These are phyloP conservation scores for Suillus sp. DNA, from an alignment of 768 basidiomycete species.

Conservation along the genomic window DNA sequence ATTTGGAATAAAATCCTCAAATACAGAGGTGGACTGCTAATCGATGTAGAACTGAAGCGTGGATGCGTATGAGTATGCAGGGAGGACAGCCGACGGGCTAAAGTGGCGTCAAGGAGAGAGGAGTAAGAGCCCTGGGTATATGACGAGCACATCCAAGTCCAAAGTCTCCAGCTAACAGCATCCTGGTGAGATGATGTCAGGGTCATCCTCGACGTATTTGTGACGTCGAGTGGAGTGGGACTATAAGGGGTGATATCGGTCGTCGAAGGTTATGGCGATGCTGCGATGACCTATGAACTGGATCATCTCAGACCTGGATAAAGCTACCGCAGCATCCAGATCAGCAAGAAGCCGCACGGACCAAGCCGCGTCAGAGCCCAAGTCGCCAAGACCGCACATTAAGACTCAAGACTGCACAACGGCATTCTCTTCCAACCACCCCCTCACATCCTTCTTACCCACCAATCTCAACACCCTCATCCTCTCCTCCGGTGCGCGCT, in stretches of 20 bases:
- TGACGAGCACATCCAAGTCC: neutral
- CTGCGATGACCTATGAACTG: neutral
- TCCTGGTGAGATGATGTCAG: neutral
- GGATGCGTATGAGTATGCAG: neutral
- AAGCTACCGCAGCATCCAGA: neutral
- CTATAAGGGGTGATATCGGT: neutral
- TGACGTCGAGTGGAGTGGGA: neutral
- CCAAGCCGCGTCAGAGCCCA: neutral
- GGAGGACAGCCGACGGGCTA: neutral
- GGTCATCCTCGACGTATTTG: neutral
- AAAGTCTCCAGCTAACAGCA: no score
- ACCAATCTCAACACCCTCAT: slow-evolving; percentile 57
- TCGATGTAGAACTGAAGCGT: neutral
- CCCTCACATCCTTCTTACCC: slow-evolving; percentile 76
- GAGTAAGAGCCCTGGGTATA: neutral
- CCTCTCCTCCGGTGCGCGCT: slow-evolving; percentile 47
- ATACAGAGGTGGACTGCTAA: neutral
- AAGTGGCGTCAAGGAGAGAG: neutral
- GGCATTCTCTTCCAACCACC: slow-evolving; percentile 72
- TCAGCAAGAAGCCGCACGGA: neutral
- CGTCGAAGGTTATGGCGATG: neutral
- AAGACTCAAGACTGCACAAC: neutral
- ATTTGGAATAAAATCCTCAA: neutral
- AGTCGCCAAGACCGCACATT: neutral
- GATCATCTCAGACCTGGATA: neutral